Evolutionary conservation across 768 basidiomycete genomes (phyloP).

Genomic region (Russula sp.): DNA sequence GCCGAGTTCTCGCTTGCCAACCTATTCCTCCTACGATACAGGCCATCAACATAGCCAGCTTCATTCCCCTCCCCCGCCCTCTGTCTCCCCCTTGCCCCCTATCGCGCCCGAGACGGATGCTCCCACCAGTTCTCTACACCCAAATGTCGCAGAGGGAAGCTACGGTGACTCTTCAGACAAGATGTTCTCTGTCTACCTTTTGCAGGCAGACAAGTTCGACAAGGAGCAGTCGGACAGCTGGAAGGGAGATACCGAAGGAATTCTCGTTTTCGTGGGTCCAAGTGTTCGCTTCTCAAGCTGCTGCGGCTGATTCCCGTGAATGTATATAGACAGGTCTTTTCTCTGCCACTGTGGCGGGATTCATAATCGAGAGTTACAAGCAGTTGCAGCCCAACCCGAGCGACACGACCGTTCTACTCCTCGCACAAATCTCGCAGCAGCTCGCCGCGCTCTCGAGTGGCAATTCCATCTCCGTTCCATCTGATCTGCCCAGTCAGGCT

Average conservation of each 20-base stretch:
- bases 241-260: constrained; percentile 24
- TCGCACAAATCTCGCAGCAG: constrained; percentile 21
- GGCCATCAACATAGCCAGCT: neutral
- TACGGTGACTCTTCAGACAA: constrained; percentile 15
- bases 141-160: constrained; percentile 4
- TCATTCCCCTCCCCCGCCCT: neutral
- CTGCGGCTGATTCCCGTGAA: neutral
- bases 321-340: constrained; percentile 27
- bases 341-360: constrained; percentile 26
- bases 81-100: neutral
- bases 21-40: constrained; percentile 8
- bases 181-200: constrained; percentile 21
- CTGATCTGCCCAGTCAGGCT: neutral
- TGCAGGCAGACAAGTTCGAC: constrained; percentile 19
- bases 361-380: constrained; percentile 26
- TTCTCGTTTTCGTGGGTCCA: constrained; percentile 23
- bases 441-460: constrained; percentile 10
- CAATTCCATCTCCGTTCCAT: constrained; percentile 7
- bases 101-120: neutral
- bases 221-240: constrained; percentile 20
- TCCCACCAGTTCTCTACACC: neutral
- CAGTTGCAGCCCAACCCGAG: constrained; percentile 21
- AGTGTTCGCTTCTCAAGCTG: neutral
- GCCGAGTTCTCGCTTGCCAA: constrained; percentile 4
- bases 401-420: constrained; percentile 12